Evolutionary conservation across 352 stramenopile genomes (phyloP).

Genomic region (Pythium phragmitis): DNA sequence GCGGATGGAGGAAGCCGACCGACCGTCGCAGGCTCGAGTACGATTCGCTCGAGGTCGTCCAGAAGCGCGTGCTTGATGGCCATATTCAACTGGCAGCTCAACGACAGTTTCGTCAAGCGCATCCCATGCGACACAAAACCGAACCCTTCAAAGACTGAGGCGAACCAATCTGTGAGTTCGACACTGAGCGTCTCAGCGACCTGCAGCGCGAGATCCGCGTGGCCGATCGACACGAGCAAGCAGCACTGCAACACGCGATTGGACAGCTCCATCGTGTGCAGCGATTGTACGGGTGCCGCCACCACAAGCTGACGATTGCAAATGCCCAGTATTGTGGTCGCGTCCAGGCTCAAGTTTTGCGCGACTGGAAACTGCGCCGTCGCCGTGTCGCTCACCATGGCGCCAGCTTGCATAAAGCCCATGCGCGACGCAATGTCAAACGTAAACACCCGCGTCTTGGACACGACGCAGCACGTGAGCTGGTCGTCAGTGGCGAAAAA

Average conservation of each 20-base stretch:
- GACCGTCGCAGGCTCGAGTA: constrained; percentile 16
- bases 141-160: constrained; percentile 68
- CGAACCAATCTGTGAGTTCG: constrained; percentile 53
- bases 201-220: constrained; percentile 40
- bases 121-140: constrained; percentile 43
- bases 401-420: constrained; percentile 11
- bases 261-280: constrained; percentile 60
- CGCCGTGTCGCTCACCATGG: constrained; percentile 12
- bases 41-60: constrained; percentile 36
- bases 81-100: constrained; percentile 54
- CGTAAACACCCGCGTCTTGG: constrained; percentile 50
- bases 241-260: constrained; percentile 68
- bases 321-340: constrained; percentile 51
- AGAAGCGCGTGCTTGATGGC: constrained; percentile 63
- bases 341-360: constrained; percentile 31
- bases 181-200: constrained; percentile 38
- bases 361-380: constrained; percentile 44
- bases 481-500: constrained; percentile 60
- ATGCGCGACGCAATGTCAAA: constrained; percentile 56
- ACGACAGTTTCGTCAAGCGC: constrained; percentile 38
- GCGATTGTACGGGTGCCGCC: constrained; percentile 35
- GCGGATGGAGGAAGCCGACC: constrained; percentile 31
- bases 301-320: constrained; percentile 55
- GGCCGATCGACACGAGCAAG: constrained; percentile 57
- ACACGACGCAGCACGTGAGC: constrained; percentile 69